Conservation (phyloP, 2,329 filamentous ascomycete species). For the Colletotrichum navitas region DNA sequence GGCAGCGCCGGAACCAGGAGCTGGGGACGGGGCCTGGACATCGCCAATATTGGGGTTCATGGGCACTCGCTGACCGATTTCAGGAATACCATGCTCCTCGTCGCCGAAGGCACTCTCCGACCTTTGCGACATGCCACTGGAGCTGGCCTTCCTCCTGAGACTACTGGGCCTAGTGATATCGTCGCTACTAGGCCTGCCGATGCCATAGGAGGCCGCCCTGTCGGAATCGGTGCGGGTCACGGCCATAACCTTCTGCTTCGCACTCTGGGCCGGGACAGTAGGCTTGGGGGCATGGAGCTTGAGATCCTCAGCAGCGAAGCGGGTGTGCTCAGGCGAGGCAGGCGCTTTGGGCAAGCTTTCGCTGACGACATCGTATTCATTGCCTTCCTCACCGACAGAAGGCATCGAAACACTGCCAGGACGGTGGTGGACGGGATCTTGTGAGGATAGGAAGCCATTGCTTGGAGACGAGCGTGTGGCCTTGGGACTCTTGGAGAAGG, state of each 20-base stretch:
- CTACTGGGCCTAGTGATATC: constrained; percentile 56
- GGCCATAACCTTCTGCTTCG: constrained; percentile 83
- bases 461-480: constrained; percentile 52
- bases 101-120: constrained; percentile 54
- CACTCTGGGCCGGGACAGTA: constrained; percentile 83
- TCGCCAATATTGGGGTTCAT: constrained; percentile 95
- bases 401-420: constrained; percentile 85
- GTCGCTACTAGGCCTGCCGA: constrained; percentile 75
- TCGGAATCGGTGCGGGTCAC: constrained; percentile 95
- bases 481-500: constrained; percentile 63
- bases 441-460: constrained; percentile 49
- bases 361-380: constrained; percentile 79
- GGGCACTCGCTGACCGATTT: constrained; percentile 92
- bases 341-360: constrained; percentile 58
- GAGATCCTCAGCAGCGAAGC: constrained; percentile 82
- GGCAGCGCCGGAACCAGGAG: constrained; percentile 61
- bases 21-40: constrained; percentile 93
- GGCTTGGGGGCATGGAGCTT: constrained; percentile 92
- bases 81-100: constrained; percentile 89
- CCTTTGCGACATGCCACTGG: constrained; percentile 64
- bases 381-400: constrained; percentile 88
- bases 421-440: constrained; percentile 62
- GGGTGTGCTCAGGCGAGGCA: constrained; percentile 76
- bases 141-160: constrained; percentile 73
- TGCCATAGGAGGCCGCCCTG: constrained; percentile 84